These are phyloP conservation scores for Mycosarcoma mackinlayi DNA, from an alignment of 1,284 basidiomycete species.

Conservation along the genomic window DNA sequence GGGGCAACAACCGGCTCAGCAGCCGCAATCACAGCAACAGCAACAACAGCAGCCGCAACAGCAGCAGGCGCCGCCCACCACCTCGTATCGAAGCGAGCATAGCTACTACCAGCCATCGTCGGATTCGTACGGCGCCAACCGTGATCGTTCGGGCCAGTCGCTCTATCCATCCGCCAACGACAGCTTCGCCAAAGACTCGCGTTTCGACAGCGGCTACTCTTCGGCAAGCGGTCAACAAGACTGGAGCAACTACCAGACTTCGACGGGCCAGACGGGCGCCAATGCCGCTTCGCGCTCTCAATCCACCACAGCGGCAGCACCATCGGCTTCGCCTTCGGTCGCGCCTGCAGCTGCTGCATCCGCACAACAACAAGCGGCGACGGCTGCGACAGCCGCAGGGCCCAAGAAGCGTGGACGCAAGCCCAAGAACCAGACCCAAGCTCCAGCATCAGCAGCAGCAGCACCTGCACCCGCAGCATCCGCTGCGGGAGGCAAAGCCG, in stretches of 20 bases:
- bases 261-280: conserved; percentile 5
- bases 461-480: conserved; percentile 6
- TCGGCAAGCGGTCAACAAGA: conserved; percentile 36
- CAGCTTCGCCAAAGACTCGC: conserved; percentile 23
- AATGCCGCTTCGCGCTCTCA: conserved; percentile 30
- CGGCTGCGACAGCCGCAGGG: conserved; percentile 7
- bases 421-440: conserved; percentile 29
- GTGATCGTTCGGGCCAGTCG: conserved; percentile 32
- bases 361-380: conserved; percentile 5
- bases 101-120: conserved; percentile 44
- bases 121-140: conserved; percentile 31
- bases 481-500: conserved; percentile 13
- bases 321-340: conserved; percentile 16
- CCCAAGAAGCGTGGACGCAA: conserved; percentile 46
- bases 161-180: conserved; percentile 25
- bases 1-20: conserved; percentile 22
- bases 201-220: conserved; percentile 35
- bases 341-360: conserved; percentile 12
- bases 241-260: conserved; percentile 39
- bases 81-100: conserved; percentile 42
- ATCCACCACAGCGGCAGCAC: conserved; percentile 11
- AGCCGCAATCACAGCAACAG: conserved; percentile 18
- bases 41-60: conserved; percentile 14
- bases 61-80: conserved; percentile 29
- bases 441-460: conserved; percentile 9